Base-by-base conservation (phyloP, 1,284 basidiomycete genomes). In the Rhodotorula sp. region DNA sequence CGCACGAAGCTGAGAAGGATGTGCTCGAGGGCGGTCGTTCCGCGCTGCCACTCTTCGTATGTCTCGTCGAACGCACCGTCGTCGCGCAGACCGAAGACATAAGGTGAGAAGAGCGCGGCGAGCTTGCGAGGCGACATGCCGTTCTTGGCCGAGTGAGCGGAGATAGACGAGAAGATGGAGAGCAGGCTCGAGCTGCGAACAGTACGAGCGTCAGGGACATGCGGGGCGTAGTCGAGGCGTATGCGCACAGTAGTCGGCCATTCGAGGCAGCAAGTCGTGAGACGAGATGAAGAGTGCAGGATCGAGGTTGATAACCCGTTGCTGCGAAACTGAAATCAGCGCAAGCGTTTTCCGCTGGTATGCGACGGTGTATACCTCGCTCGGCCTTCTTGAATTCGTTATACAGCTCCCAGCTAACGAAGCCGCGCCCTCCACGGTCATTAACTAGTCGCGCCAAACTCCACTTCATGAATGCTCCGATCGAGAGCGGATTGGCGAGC, bases 11-110 rank as follows among this genome's bases (percentile, higher is more conserved):
- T 85, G 24, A 95, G 85, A 18, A 95, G 82, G 60, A 96, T 82
- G 75, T 96, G 93, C 78, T 96, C 93, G 65, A 90, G 89, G 1
- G 93, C 92, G 51, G 88, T 87, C 2, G 89, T 88, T 24, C 89
- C 84, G 59, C 88, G 87, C 55, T 94, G 86, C 78, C 92, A 95
- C 76, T 88, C 86, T 24, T 86, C 80, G 79, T 95, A 94, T 3
- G 89, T 86, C 75, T 86, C 85, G 67, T 89, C 87, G 80, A 92
- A 92, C 2, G 88, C 83, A 63, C 81, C 83, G 56, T 86, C 84
- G 26, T 83, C 82, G 20, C 85, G 87, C 65, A 92, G 84, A 51
- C 90, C 90, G 75, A 95, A 94, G 52, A 96, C 80, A 31, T 74
- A 77, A 90, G 83, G 9, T 89, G 89, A 90, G 79, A 94, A 94